Evolutionary conservation across 129 eudicot species (phyloP), one percentile per base, ranked within the genome.

Genomic region (Calendula officinalis): DNA sequence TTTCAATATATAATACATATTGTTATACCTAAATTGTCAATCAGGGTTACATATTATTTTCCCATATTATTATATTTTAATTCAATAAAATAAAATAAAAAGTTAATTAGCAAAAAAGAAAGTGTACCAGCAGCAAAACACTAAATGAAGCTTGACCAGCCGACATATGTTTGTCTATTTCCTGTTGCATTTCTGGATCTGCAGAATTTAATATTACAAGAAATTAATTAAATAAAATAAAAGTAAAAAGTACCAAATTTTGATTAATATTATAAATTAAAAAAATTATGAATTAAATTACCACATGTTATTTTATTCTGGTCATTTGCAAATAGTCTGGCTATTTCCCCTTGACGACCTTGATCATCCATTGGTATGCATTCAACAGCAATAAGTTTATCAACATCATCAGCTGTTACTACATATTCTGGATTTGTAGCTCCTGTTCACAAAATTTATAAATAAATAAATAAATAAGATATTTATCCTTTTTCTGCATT

Each of bases 281-380:
- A 47, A 7, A 33, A 37, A 30, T 47, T 3, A 5, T n/a, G 37
- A 39, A 8, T 17, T 5, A 63, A 67, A 91, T 73, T 75, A 94
- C 99, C 99, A 74, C 99, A 85, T 5, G 87, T 81, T 72, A 94
- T 94, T 72, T 94, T 94, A 81, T 88, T 81, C 75, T 86, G 88
- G 43, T 88, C 87, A 73, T 94, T 88, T 71, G 99, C 99, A 77
- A 94, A 81, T 46, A 77, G 76, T 71, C 90, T 75, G 61, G 85
- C 99, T 34, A 88, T 58, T 49, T 83, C 82, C 60, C 99, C 96
- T 95, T 94, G 97, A 35, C 81, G 86, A 54, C 99, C 99, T 70
- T 86, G 88, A 56, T 89, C 99, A 80, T 94, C 97, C 95, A 94
- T 89, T 14, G 99, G 99, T 70, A 94, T 86, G 83, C 97, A 89